Evolutionary conservation across 768 basidiomycete genomes (phyloP), one percentile per base, ranked within the genome.

Genomic region (Roridomyces roridus): DNA sequence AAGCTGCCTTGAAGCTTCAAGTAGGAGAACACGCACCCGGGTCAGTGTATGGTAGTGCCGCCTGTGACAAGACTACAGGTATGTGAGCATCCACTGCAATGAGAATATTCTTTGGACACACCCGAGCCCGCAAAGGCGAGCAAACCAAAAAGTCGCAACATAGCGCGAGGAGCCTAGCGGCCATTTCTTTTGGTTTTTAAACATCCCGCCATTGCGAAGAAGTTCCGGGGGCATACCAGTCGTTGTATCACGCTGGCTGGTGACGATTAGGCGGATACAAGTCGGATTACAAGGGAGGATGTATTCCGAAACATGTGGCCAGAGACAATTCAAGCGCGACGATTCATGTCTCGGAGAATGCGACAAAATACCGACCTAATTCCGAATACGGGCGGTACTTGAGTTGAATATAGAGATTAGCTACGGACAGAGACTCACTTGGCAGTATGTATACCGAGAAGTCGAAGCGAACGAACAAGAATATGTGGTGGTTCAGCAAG

Each of bases 1-100:
- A 15, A 34, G 31, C 31, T 34, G 10, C 15, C 31, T 34, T 15
- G 15, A 4, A 11, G 4, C 4, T 15, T 8, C 31, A 34, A 34
- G 15, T 15, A 34, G 31, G 15, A 34, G 31, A 34, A 10, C 10
- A 34, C 31, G 15, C 15, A 34, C 31, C 81, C 9, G 80, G 70
- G 60, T 85, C 85, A 29, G 73, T 72, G 62, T 80, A 85, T 34
- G 66, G 44, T n/a, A 73, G 65, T 20, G 76, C 80, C 9, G 62
- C 60, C 67, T 84, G 83, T 10, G 80, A 51, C 14, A 62, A 51
- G 14, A 44, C 47, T 37, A 28, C 29, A 34, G 29, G 40, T 7
- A 17, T 1, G n/a, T 60, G n/a, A 47, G 49, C 15, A 26, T 20
- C 18, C 4, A 28, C 28, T 14, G 28, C 15, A n/a, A 23, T 51